These are phyloP conservation scores for Lanmaoa pseudosensibilis DNA, from an alignment of 768 basidiomycete genomes.

Conservation along the genomic window DNA sequence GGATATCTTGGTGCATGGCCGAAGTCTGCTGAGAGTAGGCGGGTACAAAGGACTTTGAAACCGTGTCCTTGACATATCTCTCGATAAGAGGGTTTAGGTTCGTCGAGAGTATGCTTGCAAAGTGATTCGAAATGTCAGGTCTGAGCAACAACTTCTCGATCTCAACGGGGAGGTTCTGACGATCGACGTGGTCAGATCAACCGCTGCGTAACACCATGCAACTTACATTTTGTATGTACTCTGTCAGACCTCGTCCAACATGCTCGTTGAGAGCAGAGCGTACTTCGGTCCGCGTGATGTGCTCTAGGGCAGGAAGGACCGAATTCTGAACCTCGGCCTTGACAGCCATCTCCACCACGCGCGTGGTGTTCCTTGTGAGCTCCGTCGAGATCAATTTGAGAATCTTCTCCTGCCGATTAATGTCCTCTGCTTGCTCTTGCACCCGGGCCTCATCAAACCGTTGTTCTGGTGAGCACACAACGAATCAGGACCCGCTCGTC, in stretches of 20 bases:
- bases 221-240: slow-evolving; percentile 68
- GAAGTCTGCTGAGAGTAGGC: slow-evolving; percentile 74
- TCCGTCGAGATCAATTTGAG: slow-evolving; percentile 86
- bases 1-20: slow-evolving; percentile 75
- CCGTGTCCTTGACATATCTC: slow-evolving; percentile 76
- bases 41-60: slow-evolving; percentile 72
- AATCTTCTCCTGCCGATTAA: slow-evolving; percentile 84
- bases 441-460: slow-evolving; percentile 80
- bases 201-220: neutral
- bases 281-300: slow-evolving; percentile 79
- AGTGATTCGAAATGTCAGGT: slow-evolving; percentile 74
- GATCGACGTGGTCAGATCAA: slow-evolving; percentile 5
- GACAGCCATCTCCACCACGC: slow-evolving; percentile 87
- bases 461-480: slow-evolving; percentile 53
- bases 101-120: slow-evolving; percentile 70
- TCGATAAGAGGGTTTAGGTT: slow-evolving; percentile 77
- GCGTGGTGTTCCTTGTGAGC: slow-evolving; percentile 82
- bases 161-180: slow-evolving; percentile 71
- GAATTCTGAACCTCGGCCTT: slow-evolving; percentile 83
- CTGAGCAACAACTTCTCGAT: slow-evolving; percentile 76
- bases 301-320: slow-evolving; percentile 79
- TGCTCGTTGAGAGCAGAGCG: slow-evolving; percentile 76
- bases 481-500: slow-evolving; percentile 5
- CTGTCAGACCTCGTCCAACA: slow-evolving; percentile 69
- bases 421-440: slow-evolving; percentile 78